phyloP scores from a whole-genome alignment of 2,329 filamentous ascomycete genomes.

The Aureobasidium sp. region DNA sequence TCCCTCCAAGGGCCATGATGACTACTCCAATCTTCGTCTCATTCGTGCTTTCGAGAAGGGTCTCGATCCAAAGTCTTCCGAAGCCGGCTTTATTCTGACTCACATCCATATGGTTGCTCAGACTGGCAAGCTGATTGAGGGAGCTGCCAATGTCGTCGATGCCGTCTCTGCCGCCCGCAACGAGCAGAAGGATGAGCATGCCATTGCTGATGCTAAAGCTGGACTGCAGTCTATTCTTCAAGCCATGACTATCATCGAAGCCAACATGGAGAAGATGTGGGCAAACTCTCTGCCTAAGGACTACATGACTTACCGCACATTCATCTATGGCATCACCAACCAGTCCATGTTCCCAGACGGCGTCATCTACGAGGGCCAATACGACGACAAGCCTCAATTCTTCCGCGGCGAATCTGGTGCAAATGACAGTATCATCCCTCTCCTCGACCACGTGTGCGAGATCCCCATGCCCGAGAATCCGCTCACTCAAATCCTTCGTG shows the following conservation, averaged over 20 bases:
- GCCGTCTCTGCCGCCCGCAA: slow-evolving; percentile 26
- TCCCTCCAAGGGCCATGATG: slow-evolving; percentile 43
- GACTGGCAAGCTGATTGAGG: slow-evolving; percentile 69
- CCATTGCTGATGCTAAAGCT: slow-evolving; percentile 18
- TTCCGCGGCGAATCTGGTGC: slow-evolving; percentile 92
- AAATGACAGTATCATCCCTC: slow-evolving; percentile 85
- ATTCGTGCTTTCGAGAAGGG: slow-evolving; percentile 89
- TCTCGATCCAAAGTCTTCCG: slow-evolving; percentile 76
- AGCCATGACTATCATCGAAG: slow-evolving; percentile 29
- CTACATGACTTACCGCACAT: slow-evolving; percentile 87
- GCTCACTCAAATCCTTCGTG: slow-evolving; percentile 76
- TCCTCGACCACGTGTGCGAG: slow-evolving; percentile 80
- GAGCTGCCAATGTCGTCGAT: slow-evolving; percentile 61
- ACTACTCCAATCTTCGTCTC: slow-evolving; percentile 63
- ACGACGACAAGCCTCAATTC: slow-evolving; percentile 55
- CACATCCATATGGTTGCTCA: slow-evolving; percentile 94
- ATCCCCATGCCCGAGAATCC: slow-evolving; percentile 85
- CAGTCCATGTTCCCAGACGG: slow-evolving; percentile 93
- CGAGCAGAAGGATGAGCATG: slow-evolving; percentile 6
- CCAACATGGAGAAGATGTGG: slow-evolving; percentile 62
- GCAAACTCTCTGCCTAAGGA: slow-evolving; percentile 72
- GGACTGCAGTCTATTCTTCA: slow-evolving; percentile 26
- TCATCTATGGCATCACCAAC: slow-evolving; percentile 92
- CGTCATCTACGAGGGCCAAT: slow-evolving; percentile 80
- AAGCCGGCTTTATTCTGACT: slow-evolving; percentile 92